These are phyloP conservation scores for Hypoxylon sp. DNA, from an alignment of 2,329 filamentous ascomycete species.

Conservation along the genomic window DNA sequence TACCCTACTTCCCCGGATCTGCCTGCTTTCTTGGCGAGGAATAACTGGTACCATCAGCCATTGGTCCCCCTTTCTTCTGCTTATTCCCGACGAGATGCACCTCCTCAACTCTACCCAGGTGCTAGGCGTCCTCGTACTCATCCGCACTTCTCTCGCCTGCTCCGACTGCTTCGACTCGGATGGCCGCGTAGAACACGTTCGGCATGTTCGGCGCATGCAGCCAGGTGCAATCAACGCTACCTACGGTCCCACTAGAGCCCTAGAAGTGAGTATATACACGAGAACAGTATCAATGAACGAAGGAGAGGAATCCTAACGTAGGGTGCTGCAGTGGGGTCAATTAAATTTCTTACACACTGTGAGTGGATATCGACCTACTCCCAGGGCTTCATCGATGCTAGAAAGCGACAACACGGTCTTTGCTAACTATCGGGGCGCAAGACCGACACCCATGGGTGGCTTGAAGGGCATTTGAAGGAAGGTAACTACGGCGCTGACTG, in stretches of 20 bases:
- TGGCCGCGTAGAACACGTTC: constrained; percentile 59
- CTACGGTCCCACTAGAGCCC: constrained; percentile 57
- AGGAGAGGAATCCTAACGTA: constrained; percentile 4
- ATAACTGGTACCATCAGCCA: neutral
- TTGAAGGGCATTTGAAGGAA: constrained; percentile 71
- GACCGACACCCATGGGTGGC: constrained; percentile 72
- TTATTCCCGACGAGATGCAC: constrained; percentile 20
- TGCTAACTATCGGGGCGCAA: constrained; percentile 35
- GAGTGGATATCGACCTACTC: constrained; percentile 26
- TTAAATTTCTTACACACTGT: constrained; percentile 71
- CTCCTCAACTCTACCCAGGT: constrained; percentile 16
- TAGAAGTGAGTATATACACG: constrained; percentile 55
- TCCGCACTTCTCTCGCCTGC: constrained; percentile 51
- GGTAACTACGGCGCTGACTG: constrained; percentile 74
- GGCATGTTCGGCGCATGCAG: constrained; percentile 63
- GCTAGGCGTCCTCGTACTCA: constrained; percentile 17
- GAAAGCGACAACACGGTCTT: neutral
- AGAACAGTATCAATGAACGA: neutral
- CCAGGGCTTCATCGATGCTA: too few species aligned
- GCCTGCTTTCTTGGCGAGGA: constrained; percentile 10
- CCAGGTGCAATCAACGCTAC: constrained; percentile 58
- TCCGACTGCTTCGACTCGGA: constrained; percentile 58
- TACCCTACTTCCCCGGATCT: neutral
- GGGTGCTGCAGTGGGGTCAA: constrained; percentile 65
- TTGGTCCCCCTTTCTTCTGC: neutral